These are phyloP conservation scores for Globisporangium canariense DNA, from an alignment of 352 stramenopile species.

Conservation along the genomic window DNA sequence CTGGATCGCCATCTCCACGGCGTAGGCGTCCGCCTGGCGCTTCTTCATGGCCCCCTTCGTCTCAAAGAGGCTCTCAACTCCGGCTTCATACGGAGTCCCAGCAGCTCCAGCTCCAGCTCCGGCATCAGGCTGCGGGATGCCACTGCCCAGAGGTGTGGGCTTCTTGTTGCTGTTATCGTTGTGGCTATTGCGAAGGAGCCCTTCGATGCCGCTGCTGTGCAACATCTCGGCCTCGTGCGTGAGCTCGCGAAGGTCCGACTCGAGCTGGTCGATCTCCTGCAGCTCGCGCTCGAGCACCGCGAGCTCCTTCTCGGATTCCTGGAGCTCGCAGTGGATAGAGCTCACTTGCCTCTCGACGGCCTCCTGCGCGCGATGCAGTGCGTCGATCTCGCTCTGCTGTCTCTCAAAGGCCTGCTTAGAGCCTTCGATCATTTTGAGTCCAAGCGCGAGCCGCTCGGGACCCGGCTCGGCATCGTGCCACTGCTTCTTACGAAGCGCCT, in stretches of 20 bases:
- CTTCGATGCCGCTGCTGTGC: conserved; percentile 59
- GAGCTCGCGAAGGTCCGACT: conserved; percentile 86
- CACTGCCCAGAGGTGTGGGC: conserved; percentile 40
- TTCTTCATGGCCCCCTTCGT: conserved; percentile 39
- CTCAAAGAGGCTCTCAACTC: conserved; percentile 48
- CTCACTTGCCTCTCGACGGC: conserved; percentile 85
- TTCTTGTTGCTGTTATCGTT: conserved; percentile 20
- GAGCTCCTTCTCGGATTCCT: conserved; percentile 89
- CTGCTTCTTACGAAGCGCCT: conserved; percentile 62
- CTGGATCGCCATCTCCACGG: conserved; percentile 91
- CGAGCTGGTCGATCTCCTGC: conserved; percentile 91
- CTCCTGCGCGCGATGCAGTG: conserved; percentile 89
- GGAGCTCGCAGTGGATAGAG: conserved; percentile 87
- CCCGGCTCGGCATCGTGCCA: conserved; percentile 88
- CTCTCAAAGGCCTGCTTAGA: conserved; percentile 91
- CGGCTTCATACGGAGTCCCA: conserved; percentile 38
- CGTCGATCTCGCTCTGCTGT: conserved; percentile 91
- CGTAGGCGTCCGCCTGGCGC: conserved; percentile 81
- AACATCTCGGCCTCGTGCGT: conserved; percentile 90
- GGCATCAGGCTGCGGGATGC: conserved; percentile 29
- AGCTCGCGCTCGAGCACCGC: conserved; percentile 88
- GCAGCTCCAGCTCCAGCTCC: conserved; percentile 3
- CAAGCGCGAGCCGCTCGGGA: conserved; percentile 86
- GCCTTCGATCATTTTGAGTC: conserved; percentile 90
- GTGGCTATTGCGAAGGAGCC: conserved; percentile 30